These are phyloP conservation scores for Centella asiatica DNA, from an alignment of 129 eudicot species.

Conservation along the genomic window DNA sequence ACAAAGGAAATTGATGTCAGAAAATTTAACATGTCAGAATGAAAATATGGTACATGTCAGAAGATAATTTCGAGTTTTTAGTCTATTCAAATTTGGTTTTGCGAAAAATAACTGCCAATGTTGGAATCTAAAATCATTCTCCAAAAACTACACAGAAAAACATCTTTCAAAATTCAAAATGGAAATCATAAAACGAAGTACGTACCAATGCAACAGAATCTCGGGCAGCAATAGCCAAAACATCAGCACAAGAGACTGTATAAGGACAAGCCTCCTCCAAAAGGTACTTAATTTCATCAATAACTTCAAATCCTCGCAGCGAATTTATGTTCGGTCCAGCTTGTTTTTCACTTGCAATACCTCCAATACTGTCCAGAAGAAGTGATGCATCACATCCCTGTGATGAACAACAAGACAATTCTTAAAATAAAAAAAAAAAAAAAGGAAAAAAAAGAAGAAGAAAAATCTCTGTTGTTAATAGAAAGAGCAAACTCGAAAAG, in stretches of 20 bases:
- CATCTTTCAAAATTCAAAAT: neutral
- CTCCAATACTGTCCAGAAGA: conserved; percentile 37
- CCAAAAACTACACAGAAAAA: no score
- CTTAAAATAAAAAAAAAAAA: neutral
- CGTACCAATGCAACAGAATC: conserved; percentile 43
- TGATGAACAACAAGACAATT: neutral
- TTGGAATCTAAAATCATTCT: no score
- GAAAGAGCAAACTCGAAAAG: no score
- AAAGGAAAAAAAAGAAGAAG: no score
- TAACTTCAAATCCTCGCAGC: conserved; percentile 49
- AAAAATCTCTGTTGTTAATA: neutral
- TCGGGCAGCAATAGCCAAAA: conserved; percentile 63
- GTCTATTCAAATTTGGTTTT: no score
- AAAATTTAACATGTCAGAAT: no score
- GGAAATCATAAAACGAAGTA: no score
- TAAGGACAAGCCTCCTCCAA: conserved; percentile 54
- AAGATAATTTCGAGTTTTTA: no score
- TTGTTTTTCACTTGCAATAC: conserved; percentile 43
- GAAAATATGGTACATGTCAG: no score
- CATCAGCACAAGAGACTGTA: conserved; percentile 63
- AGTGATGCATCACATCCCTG: conserved; percentile 63
- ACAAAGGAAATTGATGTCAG: no score
- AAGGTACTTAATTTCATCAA: conserved; percentile 42
- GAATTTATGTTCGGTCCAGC: conserved; percentile 45
- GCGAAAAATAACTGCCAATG: no score